Evolutionary conservation across 768 basidiomycete species (phyloP), one percentile per base, ranked within the genome.

Genomic region (Galerina marginata): DNA sequence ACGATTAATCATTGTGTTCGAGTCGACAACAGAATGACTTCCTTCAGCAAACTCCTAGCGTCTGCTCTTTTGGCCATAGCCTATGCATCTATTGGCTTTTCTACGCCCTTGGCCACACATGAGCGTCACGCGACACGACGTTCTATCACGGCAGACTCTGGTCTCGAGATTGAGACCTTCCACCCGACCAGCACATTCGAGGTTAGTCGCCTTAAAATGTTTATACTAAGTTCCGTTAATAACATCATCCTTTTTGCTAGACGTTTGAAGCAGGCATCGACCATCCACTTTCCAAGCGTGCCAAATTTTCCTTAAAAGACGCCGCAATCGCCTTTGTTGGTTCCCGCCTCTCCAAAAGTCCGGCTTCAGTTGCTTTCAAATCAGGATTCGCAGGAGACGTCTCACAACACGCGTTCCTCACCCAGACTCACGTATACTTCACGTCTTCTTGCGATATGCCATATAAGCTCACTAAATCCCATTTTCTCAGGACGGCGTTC

Each of bases 331-430:
- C 64, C 4, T 65, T 65, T 43, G 58, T 44, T n/a, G 14, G 54
- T 5, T 65, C 64, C 12, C 57, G 43, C 20, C 54, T 65, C 25
- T 59, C 57, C 4, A 56, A 49, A 23, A 48, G 58, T 33, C 43
- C 59, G 12, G 56, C 55, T 42, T 47, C 60, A 7, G 54, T 65
- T 14, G 40, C 60, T 23, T 65, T 65, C 40, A 61, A 40, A 45
- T 59, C 64, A 7, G 64, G 73, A 61, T 71, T 72, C 25, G 70
- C 71, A 45, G 69, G 71, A 25, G 63, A 66, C n/a, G 72, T 69
- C 11, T 58, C 71, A 38, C 51, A 72, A 9, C 58, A 72, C 23
- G 60, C 67, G 68, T 39, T 57, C 60, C 36, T 65, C 44, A 48
- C 39, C 4, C 52, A 49, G 44, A 39, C 51, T 43, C 58, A 61